Percentiles rank a stretch among this genome's conserved stretches.
These are phyloP conservation scores for Fusarium odoratissimum DNA, from an alignment of 2,329 filamentous ascomycete genomes.

Conservation along the genomic window DNA sequence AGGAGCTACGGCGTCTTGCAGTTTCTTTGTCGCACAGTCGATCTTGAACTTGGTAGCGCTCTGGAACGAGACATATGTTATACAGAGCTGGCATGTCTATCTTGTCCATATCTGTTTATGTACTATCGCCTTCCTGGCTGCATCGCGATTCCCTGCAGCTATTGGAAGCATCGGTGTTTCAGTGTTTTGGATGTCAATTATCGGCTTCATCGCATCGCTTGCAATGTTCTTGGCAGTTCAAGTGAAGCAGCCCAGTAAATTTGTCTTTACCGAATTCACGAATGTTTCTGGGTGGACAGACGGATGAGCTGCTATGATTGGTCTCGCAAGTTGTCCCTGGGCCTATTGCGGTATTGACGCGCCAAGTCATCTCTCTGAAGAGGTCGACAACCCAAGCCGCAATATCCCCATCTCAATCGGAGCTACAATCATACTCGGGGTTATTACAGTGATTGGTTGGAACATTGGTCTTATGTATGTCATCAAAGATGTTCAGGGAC, in stretches of 20 bases:
- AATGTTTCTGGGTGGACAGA: too few species aligned
- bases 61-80: not conserved
- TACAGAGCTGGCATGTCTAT: not conserved
- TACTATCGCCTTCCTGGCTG: not conserved
- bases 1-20: not conserved
- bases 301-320: too few species aligned
- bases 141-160: fast-evolving
- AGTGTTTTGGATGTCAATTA: fast-evolving
- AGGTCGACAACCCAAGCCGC: too few species aligned
- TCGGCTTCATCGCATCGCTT: not conserved
- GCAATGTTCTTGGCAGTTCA: too few species aligned
- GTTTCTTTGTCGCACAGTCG: fast-evolving
- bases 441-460: too few species aligned
- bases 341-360: too few species aligned
- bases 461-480: too few species aligned
- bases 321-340: too few species aligned
- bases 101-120: not conserved
- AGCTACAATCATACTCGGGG: too few species aligned
- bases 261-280: not conserved
- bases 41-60: not conserved
- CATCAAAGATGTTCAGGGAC: too few species aligned
- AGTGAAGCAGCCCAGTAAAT: not conserved
- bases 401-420: too few species aligned
- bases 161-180: not conserved
- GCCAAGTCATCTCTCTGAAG: too few species aligned